Evolutionary conservation across 306 rosid genomes (phyloP).

Genomic region (Luffa acutangula): DNA sequence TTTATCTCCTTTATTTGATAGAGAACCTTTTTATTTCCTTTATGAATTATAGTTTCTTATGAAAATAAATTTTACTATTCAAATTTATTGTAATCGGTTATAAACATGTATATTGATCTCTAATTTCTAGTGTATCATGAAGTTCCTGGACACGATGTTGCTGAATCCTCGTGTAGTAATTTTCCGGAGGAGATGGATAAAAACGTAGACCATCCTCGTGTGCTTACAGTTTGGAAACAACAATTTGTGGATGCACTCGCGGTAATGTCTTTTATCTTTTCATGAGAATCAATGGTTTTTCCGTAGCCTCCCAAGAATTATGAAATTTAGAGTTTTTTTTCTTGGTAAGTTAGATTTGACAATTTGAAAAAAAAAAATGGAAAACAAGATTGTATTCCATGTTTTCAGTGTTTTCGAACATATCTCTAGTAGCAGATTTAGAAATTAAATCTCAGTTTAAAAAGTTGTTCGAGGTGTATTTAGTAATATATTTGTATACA

Average conservation of each 20-base stretch:
- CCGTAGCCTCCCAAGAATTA: background rate
- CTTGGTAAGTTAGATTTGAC: no score
- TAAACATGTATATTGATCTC: background rate
- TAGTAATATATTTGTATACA: no score
- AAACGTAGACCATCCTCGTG: conserved; percentile 21
- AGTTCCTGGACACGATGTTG: conserved; percentile 30
- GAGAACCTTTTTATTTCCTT: background rate
- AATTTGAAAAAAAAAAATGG: background rate
- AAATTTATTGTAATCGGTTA: background rate
- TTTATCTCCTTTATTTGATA: background rate
- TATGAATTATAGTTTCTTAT: background rate
- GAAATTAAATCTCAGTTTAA: background rate
- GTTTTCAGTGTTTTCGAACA: no score
- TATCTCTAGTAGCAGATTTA: background rate
- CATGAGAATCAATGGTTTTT: background rate
- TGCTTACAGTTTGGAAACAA: conserved; percentile 52
- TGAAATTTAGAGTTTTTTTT: background rate
- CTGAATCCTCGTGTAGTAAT: conserved; percentile 28
- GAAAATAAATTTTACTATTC: background rate
- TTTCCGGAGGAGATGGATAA: conserved; percentile 14
- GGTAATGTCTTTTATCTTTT: conserved; percentile 34
- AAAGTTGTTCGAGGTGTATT: no score
- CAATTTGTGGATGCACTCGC: conserved; percentile 66
- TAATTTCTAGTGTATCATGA: conserved; percentile 22
- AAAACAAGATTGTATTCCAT: background rate